phyloP scores from a whole-genome alignment of 441 rosid genomes.

The Euphorbia schlechtendalii region DNA sequence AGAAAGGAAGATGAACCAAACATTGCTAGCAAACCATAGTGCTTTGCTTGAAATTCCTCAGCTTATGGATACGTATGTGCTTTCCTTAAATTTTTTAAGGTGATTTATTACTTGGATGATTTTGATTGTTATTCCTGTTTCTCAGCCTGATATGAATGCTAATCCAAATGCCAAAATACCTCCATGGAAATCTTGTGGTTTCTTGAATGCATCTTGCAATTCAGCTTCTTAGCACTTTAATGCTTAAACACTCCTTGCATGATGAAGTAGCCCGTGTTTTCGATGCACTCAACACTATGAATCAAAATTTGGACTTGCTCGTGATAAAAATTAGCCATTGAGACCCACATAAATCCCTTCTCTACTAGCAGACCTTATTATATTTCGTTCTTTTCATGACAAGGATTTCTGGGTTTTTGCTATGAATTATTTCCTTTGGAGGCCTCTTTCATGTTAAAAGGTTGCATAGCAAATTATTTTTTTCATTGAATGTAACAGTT shows the following conservation, averaged over 20 bases:
- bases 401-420: conserved; percentile 3
- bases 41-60: conserved; percentile 96
- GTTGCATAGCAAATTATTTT: background rate
- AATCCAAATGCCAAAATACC: background rate
- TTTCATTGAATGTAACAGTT: background rate
- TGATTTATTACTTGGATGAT: conserved; percentile 9
- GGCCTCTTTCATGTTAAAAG: background rate
- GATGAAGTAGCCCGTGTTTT: background rate
- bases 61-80: conserved; percentile 96
- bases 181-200: background rate
- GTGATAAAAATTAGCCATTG: background rate
- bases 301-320: background rate
- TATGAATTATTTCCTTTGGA: background rate
- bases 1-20: conserved; percentile 92
- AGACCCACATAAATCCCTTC: background rate
- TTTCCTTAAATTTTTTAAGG: conserved; percentile 10
- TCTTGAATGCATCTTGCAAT: background rate
- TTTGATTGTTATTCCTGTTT: background rate
- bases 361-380: background rate
- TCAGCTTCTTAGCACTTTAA: background rate
- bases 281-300: background rate
- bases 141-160: background rate
- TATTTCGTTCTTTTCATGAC: background rate
- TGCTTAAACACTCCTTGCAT: background rate
- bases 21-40: conserved; percentile 73